Base-by-base conservation (phyloP, 2,329 filamentous ascomycete genomes). In the Ambrosiella beaveri region DNA sequence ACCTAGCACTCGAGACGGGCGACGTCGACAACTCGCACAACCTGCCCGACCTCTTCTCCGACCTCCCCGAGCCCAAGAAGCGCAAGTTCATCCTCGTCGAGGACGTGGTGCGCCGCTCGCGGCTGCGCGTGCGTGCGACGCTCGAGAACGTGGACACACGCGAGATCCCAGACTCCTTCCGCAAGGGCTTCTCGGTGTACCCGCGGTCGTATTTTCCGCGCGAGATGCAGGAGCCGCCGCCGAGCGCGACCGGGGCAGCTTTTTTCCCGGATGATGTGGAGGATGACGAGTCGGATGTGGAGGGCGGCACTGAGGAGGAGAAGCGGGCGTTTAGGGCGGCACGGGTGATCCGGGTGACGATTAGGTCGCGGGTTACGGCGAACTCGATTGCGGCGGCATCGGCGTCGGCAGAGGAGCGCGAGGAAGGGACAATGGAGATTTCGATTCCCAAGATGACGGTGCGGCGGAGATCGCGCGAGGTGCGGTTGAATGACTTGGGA, bases 51-150 rank as follows among this genome's bases (percentile, higher is more conserved):
- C 79, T 96, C 50, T 96, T 96, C 69, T 88, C 88, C 54, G 85
- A 93, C 63, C 79, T 95, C 56, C 89, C 90, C 1, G 88, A 93
- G 65, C 83, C 85, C 56, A 95, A 95, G 73, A 88, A 88, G 66
- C 85, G 91, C 67, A 97, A 96, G 71, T 97, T 97, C 70, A 95
- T 97, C 64, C 80, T 97, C 8, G 89, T 97, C 36, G 90, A 96
- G 63, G 91, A 97, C 68, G 83, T 81, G 56, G 85, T 89, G 62
- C 84, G 88, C 40, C 85, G 85, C 56, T 84, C 81, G 55, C 81
- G 89, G 47, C 83, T 96, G 1, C 84, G 91, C 13, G 90, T 97
- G 51, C 85, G 90, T 62, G 90, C 96, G 56, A 93, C 86, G 62
- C 81, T 98, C n/a, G 88, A 96, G 66, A 83, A 84, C 50, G 89